phyloP scores from a whole-genome alignment of 176 grass and related monocot species.

The Alopecurus myosuroides region DNA sequence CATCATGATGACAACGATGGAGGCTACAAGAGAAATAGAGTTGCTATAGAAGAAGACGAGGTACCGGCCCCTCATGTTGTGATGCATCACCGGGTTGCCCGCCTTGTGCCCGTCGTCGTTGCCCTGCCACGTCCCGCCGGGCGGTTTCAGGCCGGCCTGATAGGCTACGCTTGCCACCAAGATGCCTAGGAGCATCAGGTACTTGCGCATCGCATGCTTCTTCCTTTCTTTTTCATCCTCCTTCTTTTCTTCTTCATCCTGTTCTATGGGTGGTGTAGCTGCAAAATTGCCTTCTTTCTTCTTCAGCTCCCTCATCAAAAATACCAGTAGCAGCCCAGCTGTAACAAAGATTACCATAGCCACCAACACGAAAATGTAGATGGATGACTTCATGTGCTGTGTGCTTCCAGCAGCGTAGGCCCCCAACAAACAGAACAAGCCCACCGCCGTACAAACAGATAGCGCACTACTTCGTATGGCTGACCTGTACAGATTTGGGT shows the following conservation, averaged over 20 bases:
- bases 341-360: background rate
- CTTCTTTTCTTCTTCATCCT: background rate
- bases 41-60: background rate
- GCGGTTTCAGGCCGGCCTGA: background rate
- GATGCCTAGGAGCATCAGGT: conserved; percentile 10
- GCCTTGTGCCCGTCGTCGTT: background rate
- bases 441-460: background rate
- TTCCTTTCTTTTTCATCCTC: background rate
- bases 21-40: background rate
- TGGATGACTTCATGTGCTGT: background rate
- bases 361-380: background rate
- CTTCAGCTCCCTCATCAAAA: background rate
- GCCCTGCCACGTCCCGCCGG: background rate
- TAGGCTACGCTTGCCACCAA: conserved; percentile 20
- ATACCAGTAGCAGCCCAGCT: background rate
- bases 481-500: background rate
- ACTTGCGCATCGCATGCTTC: background rate
- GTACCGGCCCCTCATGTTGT: background rate
- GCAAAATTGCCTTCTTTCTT: background rate
- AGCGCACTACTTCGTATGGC: background rate
- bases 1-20: background rate
- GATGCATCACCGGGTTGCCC: background rate
- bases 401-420: background rate
- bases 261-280: background rate
- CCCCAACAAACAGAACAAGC: background rate